Evolutionary conservation across 768 basidiomycete genomes (phyloP).

Genomic region (Mycena belliarum): DNA sequence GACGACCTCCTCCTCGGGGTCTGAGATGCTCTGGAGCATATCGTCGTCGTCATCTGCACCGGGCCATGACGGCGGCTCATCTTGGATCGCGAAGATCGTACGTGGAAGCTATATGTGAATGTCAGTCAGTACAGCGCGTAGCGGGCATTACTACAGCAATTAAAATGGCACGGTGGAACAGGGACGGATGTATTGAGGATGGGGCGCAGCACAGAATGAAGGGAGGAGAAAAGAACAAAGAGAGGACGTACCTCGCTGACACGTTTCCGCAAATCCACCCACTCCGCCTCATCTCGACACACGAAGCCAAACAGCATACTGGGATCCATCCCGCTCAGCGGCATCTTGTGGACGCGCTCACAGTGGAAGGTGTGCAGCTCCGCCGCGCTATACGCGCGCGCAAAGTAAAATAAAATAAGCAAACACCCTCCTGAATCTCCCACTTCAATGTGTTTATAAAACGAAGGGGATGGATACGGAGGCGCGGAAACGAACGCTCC

Average conservation of each 20-base stretch:
- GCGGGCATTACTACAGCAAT: too few species aligned
- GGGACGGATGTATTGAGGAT: neutral
- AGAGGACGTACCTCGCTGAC: neutral
- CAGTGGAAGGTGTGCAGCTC: constrained; percentile 75
- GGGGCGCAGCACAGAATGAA: too few species aligned
- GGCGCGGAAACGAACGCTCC: too few species aligned
- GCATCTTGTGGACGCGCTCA: constrained; percentile 93
- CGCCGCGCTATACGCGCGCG: constrained; percentile 65
- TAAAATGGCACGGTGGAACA: neutral
- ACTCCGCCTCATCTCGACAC: constrained; percentile 71
- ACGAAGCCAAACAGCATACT: constrained; percentile 77
- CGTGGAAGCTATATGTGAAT: neutral
- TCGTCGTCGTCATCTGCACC: neutral
- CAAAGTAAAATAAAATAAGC: too few species aligned
- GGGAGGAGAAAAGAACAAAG: neutral
- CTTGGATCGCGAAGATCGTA: neutral
- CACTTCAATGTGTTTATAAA: too few species aligned
- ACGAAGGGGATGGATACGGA: too few species aligned
- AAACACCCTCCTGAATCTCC: too few species aligned
- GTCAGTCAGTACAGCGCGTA: neutral
- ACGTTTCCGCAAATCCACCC: neutral
- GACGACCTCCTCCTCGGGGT: neutral
- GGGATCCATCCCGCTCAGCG: constrained; percentile 84
- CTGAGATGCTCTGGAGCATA: neutral
- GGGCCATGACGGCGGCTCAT: neutral